Percentiles rank a stretch among this genome's conserved stretches.
phyloP scores from a whole-genome alignment of 1,139 yeast genomes.

The Debaryomycetaceae sp. region DNA sequence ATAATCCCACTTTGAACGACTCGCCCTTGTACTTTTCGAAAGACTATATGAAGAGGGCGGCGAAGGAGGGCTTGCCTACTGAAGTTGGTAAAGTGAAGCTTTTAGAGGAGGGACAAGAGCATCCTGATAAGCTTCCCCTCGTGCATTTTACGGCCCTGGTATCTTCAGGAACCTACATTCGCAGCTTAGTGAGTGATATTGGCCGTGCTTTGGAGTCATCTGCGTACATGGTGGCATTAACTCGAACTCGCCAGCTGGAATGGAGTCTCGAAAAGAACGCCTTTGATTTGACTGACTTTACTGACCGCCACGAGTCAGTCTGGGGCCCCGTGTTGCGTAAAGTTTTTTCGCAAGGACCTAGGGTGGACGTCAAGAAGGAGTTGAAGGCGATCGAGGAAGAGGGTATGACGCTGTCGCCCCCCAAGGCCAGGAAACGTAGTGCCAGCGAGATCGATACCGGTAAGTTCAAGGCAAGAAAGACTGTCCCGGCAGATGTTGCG shows the following conservation, averaged over 20 bases:
- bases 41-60: conserved; percentile 36
- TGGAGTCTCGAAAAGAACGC: conserved; percentile 72
- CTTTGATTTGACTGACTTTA: conserved; percentile 56
- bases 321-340: conserved; percentile 59
- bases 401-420: too few species aligned
- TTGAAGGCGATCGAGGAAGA: conserved; percentile 9
- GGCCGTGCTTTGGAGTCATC: conserved; percentile 75
- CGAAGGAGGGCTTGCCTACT: conserved; percentile 19
- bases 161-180: conserved; percentile 90
- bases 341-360: conserved; percentile 31
- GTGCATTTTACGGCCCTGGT: conserved; percentile 69
- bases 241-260: conserved; percentile 66
- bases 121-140: conserved; percentile 34
- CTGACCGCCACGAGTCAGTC: conserved; percentile 40
- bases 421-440: too few species aligned
- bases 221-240: conserved; percentile 82
- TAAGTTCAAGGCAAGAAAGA: too few species aligned
- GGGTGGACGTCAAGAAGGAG: conserved; percentile 16
- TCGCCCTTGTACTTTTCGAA: conserved; percentile 50
- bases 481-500: too few species aligned
- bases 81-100: conserved; percentile 18
- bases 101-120: conserved; percentile 11
- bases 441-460: too few species aligned
- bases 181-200: conserved; percentile 81
- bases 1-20: conserved; percentile 53